Base-by-base conservation (phyloP, 805 yeast genomes). In the Lachancea mirantina region DNA sequence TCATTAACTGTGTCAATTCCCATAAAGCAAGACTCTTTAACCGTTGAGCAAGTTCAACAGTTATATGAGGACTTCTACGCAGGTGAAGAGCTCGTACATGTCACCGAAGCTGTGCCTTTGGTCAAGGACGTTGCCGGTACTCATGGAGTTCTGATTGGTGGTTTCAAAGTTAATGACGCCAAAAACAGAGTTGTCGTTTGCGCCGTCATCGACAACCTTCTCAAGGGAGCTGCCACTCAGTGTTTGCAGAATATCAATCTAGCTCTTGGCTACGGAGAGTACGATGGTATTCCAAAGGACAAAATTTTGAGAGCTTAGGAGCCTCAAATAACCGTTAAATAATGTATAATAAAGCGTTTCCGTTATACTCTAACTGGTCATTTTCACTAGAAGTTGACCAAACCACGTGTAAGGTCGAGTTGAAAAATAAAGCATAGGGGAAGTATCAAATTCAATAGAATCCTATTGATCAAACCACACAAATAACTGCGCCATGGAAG, bases 191-290 rank as follows among this genome's bases (percentile, higher is more conserved):
- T 87, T 14, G 97, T 92, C 15, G 68, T 92, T 34, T 92, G 89
- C 34, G 95, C 96, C 14, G 87, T 96, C 4, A 89, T 92, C 49
- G 99, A 92, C 57, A 92, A 92, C 60, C 68, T 92, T 54, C 72
- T 92, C 55, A 92, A 92, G 68, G 99, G 99, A 45, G 99, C 99
- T 26, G 94, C 96, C 28, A 92, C 99, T 11, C 99, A 92, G 65
- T 89, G 97, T 65, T 61, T 92, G 59, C 99, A 92, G 63, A 92
- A 92, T 67, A 83, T 94, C 59, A 92, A 92, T 61, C 68, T 92
- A 60, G 82, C 84, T 5, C 64, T 82, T 65, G 88, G 88, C 15
- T 92, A 84, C 60, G 89, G 83, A 30, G 98, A 92, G 64, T 89
- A 82, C 53, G 96, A 78, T 34, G 97, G 97, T 49, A 92, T 92